Conservation (phyloP, 169 alveolate species). For the Eimeria sp. region DNA sequence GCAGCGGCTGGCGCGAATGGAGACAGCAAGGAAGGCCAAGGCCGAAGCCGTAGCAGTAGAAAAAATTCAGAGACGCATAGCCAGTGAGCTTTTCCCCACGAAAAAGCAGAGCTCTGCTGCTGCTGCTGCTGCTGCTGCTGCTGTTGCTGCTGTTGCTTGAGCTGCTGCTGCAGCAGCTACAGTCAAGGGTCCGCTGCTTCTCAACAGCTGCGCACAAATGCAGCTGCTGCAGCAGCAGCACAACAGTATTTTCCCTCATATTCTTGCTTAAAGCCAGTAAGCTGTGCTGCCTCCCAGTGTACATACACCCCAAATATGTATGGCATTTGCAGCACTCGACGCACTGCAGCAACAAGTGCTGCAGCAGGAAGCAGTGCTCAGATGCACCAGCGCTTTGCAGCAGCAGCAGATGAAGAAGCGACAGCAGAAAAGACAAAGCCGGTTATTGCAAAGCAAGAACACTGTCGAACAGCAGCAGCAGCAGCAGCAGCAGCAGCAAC, state of each 20-base stretch:
- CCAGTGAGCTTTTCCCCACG: background rate
- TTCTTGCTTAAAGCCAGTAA: background rate
- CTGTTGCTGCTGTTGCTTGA: background rate
- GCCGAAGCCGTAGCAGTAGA: slow-evolving; percentile 38
- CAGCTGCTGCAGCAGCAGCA: slow-evolving; percentile 10
- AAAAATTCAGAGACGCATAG: slow-evolving; percentile 35
- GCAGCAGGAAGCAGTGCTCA: slow-evolving; percentile 48
- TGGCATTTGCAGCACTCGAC: slow-evolving; percentile 41
- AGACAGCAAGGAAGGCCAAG: slow-evolving; percentile 29
- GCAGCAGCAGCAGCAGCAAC: slow-evolving; percentile 22
- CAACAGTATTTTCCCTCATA: background rate
- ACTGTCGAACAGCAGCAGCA: slow-evolving; percentile 6
- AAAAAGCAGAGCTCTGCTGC: background rate
- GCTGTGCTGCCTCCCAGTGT: background rate
- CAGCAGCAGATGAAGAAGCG: slow-evolving; percentile 44
- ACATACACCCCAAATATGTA: slow-evolving; percentile 11
- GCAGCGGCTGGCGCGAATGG: slow-evolving; percentile 29
- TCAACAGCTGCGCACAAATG: background rate
- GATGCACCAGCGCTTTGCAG: slow-evolving; percentile 29
- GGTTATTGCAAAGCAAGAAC: background rate
- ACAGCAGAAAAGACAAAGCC: slow-evolving; percentile 21
- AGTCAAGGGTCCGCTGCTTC: background rate
- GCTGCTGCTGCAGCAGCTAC: background rate
- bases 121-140: slow-evolving; percentile 9
- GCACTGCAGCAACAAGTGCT: slow-evolving; percentile 50